Percentiles rank a stretch among this genome's conserved stretches.
Evolutionary conservation across 1,284 basidiomycete species (phyloP).

Genomic region (Rhodotorula sp.): DNA sequence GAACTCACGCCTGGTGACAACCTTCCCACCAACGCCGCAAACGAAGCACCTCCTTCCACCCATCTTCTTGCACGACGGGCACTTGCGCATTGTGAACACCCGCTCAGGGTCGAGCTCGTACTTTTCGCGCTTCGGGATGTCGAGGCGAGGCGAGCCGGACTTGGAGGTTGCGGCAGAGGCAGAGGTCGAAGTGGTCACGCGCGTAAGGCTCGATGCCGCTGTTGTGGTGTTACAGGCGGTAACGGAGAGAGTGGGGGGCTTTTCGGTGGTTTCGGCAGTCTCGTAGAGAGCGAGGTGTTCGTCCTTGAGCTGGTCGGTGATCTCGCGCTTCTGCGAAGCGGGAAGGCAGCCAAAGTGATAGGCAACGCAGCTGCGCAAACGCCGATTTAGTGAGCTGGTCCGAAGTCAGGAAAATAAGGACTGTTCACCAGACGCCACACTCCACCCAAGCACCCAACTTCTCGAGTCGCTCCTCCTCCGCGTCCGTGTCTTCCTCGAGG

Average conservation of each 20-base stretch:
- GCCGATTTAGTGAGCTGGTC: background rate
- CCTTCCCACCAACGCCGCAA: conserved; percentile 30
- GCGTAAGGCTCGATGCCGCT: background rate
- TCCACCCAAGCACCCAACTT: conserved; percentile 37
- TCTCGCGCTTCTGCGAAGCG: conserved; percentile 14
- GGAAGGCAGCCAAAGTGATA: conserved; percentile 37
- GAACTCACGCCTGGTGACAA: conserved; percentile 19
- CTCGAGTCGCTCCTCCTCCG: conserved; percentile 4
- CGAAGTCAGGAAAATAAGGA: background rate
- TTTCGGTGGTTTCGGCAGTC: background rate
- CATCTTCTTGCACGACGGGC: conserved; percentile 36
- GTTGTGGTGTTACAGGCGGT: background rate
- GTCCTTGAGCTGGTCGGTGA: conserved; percentile 21
- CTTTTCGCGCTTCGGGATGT: conserved; percentile 21
- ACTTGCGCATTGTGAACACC: conserved; percentile 36
- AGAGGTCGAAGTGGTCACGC: background rate
- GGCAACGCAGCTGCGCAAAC: conserved; percentile 12
- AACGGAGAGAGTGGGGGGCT: background rate
- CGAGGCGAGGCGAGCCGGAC: background rate
- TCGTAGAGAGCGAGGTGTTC: conserved; percentile 12
- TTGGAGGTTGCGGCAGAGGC: background rate
- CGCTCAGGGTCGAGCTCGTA: conserved; percentile 28
- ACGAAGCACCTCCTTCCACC: conserved; percentile 37
- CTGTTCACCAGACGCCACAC: conserved; percentile 33
- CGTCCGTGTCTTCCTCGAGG: conserved; percentile 17